A percentile compares a stretch with the other conserved stretches of the same genome.
phyloP scores from a whole-genome alignment of 176 grass and related monocot species.

The Neostapfia colusana region DNA sequence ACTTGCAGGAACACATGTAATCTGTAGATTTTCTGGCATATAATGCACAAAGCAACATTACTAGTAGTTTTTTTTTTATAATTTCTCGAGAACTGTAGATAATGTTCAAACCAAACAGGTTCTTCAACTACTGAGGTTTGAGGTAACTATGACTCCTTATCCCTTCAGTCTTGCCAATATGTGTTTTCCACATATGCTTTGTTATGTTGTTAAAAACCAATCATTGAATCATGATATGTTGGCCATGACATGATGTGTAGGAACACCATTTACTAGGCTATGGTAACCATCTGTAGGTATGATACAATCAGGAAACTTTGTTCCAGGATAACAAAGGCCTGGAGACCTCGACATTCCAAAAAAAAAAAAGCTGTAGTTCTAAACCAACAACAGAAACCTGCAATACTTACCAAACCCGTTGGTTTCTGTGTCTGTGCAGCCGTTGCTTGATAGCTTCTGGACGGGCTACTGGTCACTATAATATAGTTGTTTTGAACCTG shows the following conservation, averaged over 20 bases:
- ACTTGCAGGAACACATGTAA: constrained; percentile 41
- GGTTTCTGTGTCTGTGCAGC: constrained; percentile 65
- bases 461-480: constrained; percentile 53
- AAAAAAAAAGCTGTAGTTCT: too few species aligned
- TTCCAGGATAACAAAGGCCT: too few species aligned
- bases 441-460: constrained; percentile 60
- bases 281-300: too few species aligned
- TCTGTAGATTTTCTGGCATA: neutral
- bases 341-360: too few species aligned
- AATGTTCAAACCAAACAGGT: neutral
- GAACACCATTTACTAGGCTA: neutral
- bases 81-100: neutral
- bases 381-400: neutral
- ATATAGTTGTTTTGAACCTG: constrained; percentile 38
- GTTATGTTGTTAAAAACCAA: too few species aligned
- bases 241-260: neutral
- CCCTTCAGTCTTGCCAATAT: too few species aligned
- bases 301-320: too few species aligned
- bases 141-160: neutral
- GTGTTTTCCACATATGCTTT: too few species aligned
- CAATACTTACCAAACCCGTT: constrained; percentile 71
- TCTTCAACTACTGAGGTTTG: neutral
- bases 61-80: neutral
- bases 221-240: too few species aligned
- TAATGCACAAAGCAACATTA: neutral